phyloP scores from a whole-genome alignment of 1,284 basidiomycete genomes.

The Boletus smithii region DNA sequence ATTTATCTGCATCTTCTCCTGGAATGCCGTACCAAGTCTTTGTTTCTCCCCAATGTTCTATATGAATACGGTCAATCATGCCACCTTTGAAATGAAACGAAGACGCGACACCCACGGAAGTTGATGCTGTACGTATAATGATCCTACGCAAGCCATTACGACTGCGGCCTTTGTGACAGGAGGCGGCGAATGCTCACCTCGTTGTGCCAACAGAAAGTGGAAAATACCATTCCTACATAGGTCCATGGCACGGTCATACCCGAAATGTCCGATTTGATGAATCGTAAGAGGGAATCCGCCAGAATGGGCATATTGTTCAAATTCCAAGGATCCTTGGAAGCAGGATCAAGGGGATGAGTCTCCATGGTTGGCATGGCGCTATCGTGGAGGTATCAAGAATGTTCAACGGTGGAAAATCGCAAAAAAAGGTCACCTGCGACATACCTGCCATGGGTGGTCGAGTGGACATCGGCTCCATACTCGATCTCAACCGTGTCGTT shows the following conservation, averaged over 20 bases:
- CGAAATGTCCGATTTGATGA: conserved; percentile 98
- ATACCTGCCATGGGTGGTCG: conserved; percentile 94
- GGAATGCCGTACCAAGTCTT: conserved; percentile 99
- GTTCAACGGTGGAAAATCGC: conserved; percentile 32
- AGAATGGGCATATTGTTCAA: conserved; percentile 95
- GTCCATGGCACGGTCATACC: conserved; percentile 99
- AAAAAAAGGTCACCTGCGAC: conserved; percentile 22
- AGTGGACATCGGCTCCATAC: conserved; percentile 98
- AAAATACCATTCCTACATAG: conserved; percentile 99
- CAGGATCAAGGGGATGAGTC: conserved; percentile 83
- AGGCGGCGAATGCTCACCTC: conserved; percentile 56
- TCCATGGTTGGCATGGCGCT: conserved; percentile 96
- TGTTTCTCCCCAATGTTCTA: conserved; percentile 99
- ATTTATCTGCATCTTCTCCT: conserved; percentile 89
- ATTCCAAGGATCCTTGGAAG: conserved; percentile 95
- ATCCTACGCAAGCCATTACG: conserved; percentile 52
- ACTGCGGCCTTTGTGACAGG: conserved; percentile 19
- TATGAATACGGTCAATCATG: conserved; percentile 24
- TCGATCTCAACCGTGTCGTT: conserved; percentile 96
- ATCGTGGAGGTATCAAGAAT: conserved; percentile 15
- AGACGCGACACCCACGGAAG: conserved; percentile 64
- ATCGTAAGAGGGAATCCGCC: conserved; percentile 81
- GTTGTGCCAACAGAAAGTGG: conserved; percentile 99
- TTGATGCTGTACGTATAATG: conserved; percentile 98
- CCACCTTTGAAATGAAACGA: conserved; percentile 16